Conservation (phyloP, 257 asterid species). For the Anisodus tanguticus region DNA sequence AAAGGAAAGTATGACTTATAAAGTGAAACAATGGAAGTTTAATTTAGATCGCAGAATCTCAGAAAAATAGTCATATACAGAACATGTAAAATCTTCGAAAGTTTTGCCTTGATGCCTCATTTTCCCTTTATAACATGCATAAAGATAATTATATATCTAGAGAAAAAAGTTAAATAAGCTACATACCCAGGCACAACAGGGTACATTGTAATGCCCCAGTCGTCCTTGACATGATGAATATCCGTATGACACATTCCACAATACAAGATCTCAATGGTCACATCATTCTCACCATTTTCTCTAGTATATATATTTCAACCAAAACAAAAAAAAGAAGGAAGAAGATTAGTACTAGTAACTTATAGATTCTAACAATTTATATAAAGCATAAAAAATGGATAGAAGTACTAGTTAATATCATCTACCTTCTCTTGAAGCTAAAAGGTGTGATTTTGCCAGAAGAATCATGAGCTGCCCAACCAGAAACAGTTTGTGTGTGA, state of each 20-base stretch:
- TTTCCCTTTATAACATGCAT: background rate
- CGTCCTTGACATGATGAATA: constrained; percentile 48
- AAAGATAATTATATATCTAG: background rate
- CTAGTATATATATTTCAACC: constrained; percentile 25
- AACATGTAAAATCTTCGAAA: background rate
- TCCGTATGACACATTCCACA: constrained; percentile 64
- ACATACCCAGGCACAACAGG: constrained; percentile 64
- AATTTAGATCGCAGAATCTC: background rate
- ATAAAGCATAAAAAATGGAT: background rate
- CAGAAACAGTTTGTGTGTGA: constrained; percentile 24
- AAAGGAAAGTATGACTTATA: no score
- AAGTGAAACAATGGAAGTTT: no score
- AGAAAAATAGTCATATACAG: background rate
- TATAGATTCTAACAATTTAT: background rate
- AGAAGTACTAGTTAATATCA: background rate
- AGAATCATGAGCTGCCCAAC: constrained; percentile 44
- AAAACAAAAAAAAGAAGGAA: background rate
- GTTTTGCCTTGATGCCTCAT: background rate
- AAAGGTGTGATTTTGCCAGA: constrained; percentile 50
- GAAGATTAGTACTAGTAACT: background rate
- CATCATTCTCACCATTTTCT: constrained; percentile 53
- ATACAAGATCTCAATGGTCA: constrained; percentile 45
- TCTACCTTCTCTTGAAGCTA: constrained; percentile 51
- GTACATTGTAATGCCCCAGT: constrained; percentile 56
- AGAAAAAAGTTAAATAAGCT: background rate